Conservation (phyloP, 208 protist genomes). For the Acanthamoeba sp. region DNA sequence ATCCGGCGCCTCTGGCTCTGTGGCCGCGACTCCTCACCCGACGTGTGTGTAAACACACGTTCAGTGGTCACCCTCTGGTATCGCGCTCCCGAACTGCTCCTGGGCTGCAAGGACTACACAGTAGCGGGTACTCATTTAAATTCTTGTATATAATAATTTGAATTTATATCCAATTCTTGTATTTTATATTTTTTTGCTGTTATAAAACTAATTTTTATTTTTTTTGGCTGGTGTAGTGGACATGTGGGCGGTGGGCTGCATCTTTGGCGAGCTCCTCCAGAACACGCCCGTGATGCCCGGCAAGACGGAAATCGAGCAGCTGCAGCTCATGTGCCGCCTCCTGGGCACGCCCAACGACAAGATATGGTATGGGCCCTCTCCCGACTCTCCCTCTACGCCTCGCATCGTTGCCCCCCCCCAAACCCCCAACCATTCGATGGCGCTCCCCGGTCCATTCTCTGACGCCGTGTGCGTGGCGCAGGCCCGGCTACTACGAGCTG, state of each 20-base stretch:
- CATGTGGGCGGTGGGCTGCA: constrained; percentile 90
- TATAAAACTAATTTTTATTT: not conserved
- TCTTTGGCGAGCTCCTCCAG: constrained; percentile 88
- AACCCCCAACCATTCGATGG: too few species aligned
- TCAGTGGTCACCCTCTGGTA: constrained; percentile 88
- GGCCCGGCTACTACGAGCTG: constrained; percentile 54
- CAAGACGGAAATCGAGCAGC: constrained; percentile 76
- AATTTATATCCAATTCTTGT: too few species aligned
- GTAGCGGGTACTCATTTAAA: constrained; percentile 63
- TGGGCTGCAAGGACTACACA: constrained; percentile 81
- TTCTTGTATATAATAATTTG: too few species aligned
- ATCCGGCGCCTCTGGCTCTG: too few species aligned
- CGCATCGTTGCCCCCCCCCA: too few species aligned
- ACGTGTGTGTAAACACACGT: too few species aligned
- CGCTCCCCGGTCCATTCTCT: not conserved
- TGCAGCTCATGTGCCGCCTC: constrained; percentile 80
- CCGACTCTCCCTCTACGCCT: too few species aligned
- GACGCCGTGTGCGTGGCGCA: not conserved
- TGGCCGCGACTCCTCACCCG: too few species aligned
- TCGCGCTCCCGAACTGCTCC: constrained; percentile 84
- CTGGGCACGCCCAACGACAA: constrained; percentile 81
- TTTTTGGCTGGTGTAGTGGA: constrained; percentile 80
- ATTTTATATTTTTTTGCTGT: not conserved
- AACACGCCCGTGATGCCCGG: constrained; percentile 82
- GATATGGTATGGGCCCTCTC: constrained; percentile 36